Evolutionary conservation across 371 early-diverging fungal genomes (phyloP), one percentile per base, ranked within the genome.

Genomic region (Lichtheimia ramosa): DNA sequence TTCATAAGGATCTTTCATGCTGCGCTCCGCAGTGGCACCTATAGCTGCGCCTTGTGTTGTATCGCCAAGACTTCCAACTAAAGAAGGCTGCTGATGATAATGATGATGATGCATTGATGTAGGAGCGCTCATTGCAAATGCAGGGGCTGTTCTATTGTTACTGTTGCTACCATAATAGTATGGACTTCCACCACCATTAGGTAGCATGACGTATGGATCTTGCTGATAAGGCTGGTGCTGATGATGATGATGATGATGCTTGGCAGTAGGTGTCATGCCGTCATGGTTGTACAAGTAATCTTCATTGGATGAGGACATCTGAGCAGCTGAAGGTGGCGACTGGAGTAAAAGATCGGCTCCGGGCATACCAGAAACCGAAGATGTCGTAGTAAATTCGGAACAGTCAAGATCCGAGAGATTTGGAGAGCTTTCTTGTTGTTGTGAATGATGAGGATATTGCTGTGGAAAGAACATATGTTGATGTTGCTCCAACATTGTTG

Each of bases 341-440:
- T 49, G 51, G 24, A 27, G 51, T 51, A 27, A 40, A 39, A 53
- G 53, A 53, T 53, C 53, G 18, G 53, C 20, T 39, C 21, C 27
- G 24, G 53, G 53, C 40, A 53, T 53, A 21, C 53, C 53, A 39
- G 40, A 39, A 20, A 53, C 53, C 40, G 53, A 53, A 39, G 53
- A 53, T 18, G 53, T 53, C 10, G 53, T 53, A 7, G 53, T 53
- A 6, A 51, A 49, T 5, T 51, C 51, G 23, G 56, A 54, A 25
- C 59, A 51, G 34, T 62, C 67, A 34, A 59, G 56, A 56, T 62
- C 61, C 23, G 67, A 66, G 5, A 66, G 24, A 20, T 62, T 58
- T 5, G 67, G 62, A 40, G 67, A 66, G 28, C 59, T 55, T 46
- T 62, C 62, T 43, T 66, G 54, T 20, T 66, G 54, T 20, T 51